Base-by-base conservation (phyloP, 345 rosid genomes). In the Camelina hispida region DNA sequence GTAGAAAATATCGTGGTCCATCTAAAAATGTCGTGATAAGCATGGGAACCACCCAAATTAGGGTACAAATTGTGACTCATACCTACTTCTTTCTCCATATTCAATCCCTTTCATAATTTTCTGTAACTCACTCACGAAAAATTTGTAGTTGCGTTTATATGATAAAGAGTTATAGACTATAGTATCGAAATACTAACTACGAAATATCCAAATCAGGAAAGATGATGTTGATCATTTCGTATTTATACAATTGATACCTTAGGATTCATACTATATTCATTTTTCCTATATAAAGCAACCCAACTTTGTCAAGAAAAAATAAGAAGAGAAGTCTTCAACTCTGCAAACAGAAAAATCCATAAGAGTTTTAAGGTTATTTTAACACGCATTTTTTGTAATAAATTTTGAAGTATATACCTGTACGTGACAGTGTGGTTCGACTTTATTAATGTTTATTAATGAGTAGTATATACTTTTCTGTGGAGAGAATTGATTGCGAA, bases 191-290 rank as follows among this genome's bases (percentile, higher is more conserved):
- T 56, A 77, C 80, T 77, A 77, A 70, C 76, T 77, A 77, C 71
- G 80, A 77, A 70, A 70, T 70, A 69, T 64, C 66, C 80, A 77
- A 56, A 70, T 77, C 80, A 70, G 76, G 76, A 77, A 76, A 76
- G n/a, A 63, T 47, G 80, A 77, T 63, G 71, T 63, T 56, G 80
- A 63, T 70, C 53, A 77, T 63, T 69, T 54, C 74, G 75, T 77
- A 77, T 70, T 63, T 69, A 34, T 70, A 62, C 66, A 63, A 63
- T 9, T 22, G 2, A 62, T 55, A 9, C 60, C 66, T 46, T 47
- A 35, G 8, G 18, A 44, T 55, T 68, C 58, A 42, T 23, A 54
- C 59, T 13, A 23, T 25, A 11, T 60, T 23, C 28, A 62, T 1
- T 11, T 25, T 64, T 43, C n/a, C 50, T 61, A 62, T 43, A 34